These are phyloP conservation scores for Salix caprea DNA, from an alignment of 345 rosid genomes.

Conservation along the genomic window DNA sequence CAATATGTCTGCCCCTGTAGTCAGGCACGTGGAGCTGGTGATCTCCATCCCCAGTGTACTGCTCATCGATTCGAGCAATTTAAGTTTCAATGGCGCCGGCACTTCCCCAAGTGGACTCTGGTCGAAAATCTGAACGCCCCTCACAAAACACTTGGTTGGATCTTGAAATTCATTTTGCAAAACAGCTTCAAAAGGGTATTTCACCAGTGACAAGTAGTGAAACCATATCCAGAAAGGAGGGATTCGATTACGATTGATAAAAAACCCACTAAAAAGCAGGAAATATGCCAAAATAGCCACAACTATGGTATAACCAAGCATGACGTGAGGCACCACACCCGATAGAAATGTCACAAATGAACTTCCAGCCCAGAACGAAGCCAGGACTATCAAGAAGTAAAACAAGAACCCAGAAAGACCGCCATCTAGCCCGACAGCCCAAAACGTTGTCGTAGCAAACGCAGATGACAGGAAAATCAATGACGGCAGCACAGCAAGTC, in stretches of 20 bases:
- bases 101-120: constrained; percentile 65
- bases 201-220: constrained; percentile 84
- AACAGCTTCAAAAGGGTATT: constrained; percentile 87
- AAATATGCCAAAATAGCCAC: constrained; percentile 88
- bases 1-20: constrained; percentile 66
- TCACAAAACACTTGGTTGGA: constrained; percentile 60
- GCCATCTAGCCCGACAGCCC: constrained; percentile 90
- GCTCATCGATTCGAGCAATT: constrained; percentile 48
- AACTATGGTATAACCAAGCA: constrained; percentile 89
- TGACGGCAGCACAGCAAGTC: constrained; percentile 51
- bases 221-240: constrained; percentile 94
- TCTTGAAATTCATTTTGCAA: constrained; percentile 71
- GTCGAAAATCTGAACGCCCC: constrained; percentile 84
- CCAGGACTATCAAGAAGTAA: constrained; percentile 63
- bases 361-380: constrained; percentile 90
- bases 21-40: constrained; percentile 72
- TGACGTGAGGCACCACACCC: constrained; percentile 86
- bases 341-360: constrained; percentile 93
- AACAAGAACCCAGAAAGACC: constrained; percentile 70
- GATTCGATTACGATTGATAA: constrained; percentile 79
- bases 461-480: constrained; percentile 62
- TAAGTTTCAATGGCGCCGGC: constrained; percentile 44
- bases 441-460: constrained; percentile 67
- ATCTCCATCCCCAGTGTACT: constrained; percentile 50
- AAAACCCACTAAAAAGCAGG: constrained; percentile 91